Evolutionary conservation across 371 early-diverging fungal genomes (phyloP).

Genomic region (Synchytrium microbalum): DNA sequence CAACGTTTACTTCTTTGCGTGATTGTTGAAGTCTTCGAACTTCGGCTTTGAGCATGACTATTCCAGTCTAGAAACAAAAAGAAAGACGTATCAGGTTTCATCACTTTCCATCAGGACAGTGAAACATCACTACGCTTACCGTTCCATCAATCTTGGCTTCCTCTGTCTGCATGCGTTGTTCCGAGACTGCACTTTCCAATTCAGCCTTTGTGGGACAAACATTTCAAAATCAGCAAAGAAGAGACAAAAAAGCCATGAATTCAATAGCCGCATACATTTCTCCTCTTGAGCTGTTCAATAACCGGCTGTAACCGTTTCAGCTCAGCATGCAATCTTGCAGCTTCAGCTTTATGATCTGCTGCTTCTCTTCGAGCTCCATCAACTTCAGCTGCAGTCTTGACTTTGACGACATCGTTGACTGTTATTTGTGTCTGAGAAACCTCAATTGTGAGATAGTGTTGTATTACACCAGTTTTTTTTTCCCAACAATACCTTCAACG

Average conservation of each 20-base stretch:
- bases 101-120: conserved; percentile 9
- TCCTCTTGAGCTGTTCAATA: conserved; percentile 28
- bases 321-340: conserved; percentile 27
- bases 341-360: conserved; percentile 37
- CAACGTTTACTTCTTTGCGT: conserved; percentile 14
- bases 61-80: conserved; percentile 26
- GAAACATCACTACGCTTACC: conserved; percentile 12
- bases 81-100: neutral
- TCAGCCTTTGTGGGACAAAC: conserved; percentile 18
- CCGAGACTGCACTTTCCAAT: conserved; percentile 33
- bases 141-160: conserved; percentile 25
- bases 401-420: conserved; percentile 33
- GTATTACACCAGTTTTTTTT: neutral
- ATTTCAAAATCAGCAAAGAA: neutral
- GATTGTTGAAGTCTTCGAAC: conserved; percentile 32
- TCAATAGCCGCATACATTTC: conserved; percentile 19
- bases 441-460: neutral
- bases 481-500: conserved; percentile 19
- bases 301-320: conserved; percentile 30
- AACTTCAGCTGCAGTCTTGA: conserved; percentile 29
- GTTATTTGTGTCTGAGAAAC: conserved; percentile 31
- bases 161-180: conserved; percentile 27
- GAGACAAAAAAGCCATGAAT: neutral
- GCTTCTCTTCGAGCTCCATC: conserved; percentile 27
- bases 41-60: conserved; percentile 38